Evolutionary conservation across 2,329 filamentous ascomycete genomes (phyloP).

Genomic region (Aspergillus intermedius): DNA sequence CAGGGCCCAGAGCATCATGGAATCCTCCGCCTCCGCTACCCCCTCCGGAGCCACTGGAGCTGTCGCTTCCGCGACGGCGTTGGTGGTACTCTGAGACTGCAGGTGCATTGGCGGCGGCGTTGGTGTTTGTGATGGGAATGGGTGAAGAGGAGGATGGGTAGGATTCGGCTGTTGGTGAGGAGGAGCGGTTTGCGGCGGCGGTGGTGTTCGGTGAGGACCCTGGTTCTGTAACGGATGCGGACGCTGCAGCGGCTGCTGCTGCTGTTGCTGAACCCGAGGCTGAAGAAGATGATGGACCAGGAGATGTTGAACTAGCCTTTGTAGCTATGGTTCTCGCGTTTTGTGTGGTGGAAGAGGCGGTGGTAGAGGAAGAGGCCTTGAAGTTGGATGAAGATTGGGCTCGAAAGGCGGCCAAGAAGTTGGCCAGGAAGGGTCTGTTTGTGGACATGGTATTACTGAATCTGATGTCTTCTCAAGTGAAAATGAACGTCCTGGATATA

Average conservation of each 20-base stretch:
- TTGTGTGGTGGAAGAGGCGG: constrained; percentile 12
- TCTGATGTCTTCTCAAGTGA: background rate
- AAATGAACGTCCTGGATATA: background rate
- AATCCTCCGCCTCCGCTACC: constrained; percentile 44
- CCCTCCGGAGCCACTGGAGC: constrained; percentile 41
- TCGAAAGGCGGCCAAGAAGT: constrained; percentile 62
- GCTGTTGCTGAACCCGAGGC: constrained; percentile 3
- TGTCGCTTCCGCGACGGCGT: constrained; percentile 43
- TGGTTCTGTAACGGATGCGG: constrained; percentile 10
- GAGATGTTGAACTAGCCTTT: background rate
- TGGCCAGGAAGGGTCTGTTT: constrained; percentile 60
- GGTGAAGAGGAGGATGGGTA: constrained; percentile 31
- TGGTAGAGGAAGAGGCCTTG: constrained; percentile 46
- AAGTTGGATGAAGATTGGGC: constrained; percentile 51
- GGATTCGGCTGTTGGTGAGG: constrained; percentile 30
- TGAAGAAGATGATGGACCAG: background rate
- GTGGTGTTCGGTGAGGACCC: constrained; percentile 28
- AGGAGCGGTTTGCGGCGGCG: constrained; percentile 26
- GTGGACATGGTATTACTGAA: constrained; percentile 49
- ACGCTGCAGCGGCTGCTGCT: constrained; percentile 29
- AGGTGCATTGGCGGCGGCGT: constrained; percentile 30
- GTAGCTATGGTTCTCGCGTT: background rate
- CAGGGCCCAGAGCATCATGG: constrained; percentile 40
- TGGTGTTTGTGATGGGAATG: constrained; percentile 14
- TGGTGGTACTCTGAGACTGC: constrained; percentile 30